These are phyloP conservation scores for Globisporangium emineosum DNA, from an alignment of 352 stramenopile species.

Conservation along the genomic window DNA sequence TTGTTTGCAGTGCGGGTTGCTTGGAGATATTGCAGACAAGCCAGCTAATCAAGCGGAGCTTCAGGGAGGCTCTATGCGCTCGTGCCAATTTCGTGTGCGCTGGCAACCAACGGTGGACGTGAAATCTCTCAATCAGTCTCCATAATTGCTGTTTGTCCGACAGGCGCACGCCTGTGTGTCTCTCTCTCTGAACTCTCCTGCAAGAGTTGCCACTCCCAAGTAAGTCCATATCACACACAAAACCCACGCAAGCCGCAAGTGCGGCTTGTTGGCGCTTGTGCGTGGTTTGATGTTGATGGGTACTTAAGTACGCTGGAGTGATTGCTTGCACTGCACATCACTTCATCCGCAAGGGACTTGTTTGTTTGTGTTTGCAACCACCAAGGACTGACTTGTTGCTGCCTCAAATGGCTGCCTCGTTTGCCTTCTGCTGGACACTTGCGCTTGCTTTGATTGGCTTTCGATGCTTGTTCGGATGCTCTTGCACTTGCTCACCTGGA, in stretches of 20 bases:
- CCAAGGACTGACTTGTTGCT: not conserved
- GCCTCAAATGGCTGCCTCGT: constrained; percentile 2
- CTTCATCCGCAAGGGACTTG: not conserved
- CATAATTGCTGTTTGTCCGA: not conserved
- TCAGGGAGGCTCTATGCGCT: not conserved
- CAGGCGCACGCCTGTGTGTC: not conserved
- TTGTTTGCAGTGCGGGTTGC: not conserved
- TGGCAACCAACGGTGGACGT: not conserved
- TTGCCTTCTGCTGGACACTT: not conserved
- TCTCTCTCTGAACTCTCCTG: not conserved
- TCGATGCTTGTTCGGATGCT: not conserved
- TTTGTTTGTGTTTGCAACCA: not conserved
- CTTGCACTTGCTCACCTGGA: not conserved
- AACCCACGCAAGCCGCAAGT: too few relatives aligned
- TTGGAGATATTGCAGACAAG: not conserved
- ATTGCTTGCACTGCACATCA: not conserved
- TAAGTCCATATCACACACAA: not conserved
- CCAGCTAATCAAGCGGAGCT: not conserved
- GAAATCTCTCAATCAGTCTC: not conserved
- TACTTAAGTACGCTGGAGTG: not conserved
- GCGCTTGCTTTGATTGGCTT: not conserved
- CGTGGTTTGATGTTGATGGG: too few relatives aligned
- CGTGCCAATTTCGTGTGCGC: not conserved
- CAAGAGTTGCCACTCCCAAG: not conserved
- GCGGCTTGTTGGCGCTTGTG: too few relatives aligned